A percentile compares a stretch with the other conserved stretches of the same genome.
Conservation (phyloP, 1,284 basidiomycete genomes). For the Farysia itapuensis region DNA sequence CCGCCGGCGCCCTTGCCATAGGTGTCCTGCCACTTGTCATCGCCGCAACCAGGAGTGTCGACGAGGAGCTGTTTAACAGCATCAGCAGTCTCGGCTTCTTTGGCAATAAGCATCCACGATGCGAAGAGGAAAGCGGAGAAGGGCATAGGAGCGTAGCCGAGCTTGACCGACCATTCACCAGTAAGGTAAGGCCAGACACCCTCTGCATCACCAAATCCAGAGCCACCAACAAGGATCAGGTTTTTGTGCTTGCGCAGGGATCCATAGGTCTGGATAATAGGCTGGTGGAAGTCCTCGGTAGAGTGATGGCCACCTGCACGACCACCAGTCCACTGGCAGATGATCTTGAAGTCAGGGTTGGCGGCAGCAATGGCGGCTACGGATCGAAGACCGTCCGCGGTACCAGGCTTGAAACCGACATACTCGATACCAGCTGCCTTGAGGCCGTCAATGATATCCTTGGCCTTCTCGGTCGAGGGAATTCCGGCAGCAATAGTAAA, state of each 20-base stretch:
- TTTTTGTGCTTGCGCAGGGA: conserved; percentile 86
- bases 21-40: conserved; percentile 90
- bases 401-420: conserved; percentile 95
- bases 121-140: conserved; percentile 94
- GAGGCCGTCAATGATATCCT: conserved; percentile 82
- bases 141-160: conserved; percentile 91
- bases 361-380: conserved; percentile 92
- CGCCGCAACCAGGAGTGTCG: conserved; percentile 86
- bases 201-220: conserved; percentile 91
- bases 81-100: conserved; percentile 91
- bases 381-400: conserved; percentile 93
- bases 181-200: conserved; percentile 96
- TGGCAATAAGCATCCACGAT: conserved; percentile 95
- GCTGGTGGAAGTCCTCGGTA: conserved; percentile 98
- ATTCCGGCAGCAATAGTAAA: conserved; percentile 97
- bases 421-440: conserved; percentile 84
- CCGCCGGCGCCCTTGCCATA: conserved; percentile 86
- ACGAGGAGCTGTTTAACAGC: conserved; percentile 96
- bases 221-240: conserved; percentile 89
- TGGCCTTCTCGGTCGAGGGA: conserved; percentile 87
- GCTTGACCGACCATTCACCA: conserved; percentile 88
- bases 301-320: conserved; percentile 99
- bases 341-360: conserved; percentile 95
- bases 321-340: conserved; percentile 98
- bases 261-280: conserved; percentile 85